phyloP scores from a whole-genome alignment of 2,329 filamentous ascomycete species.

The Colletotrichum costaricense region DNA sequence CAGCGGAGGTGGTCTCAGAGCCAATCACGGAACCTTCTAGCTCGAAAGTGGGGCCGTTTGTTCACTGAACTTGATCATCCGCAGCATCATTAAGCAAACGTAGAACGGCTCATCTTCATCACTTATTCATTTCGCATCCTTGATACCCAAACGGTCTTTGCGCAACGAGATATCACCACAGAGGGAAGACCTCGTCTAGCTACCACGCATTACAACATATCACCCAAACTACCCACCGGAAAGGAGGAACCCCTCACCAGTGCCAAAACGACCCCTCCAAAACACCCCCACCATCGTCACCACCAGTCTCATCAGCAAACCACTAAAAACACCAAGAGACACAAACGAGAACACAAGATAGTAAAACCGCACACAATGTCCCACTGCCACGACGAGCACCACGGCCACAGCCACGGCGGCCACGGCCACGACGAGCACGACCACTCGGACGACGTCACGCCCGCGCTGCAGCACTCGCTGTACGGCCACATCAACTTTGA shows the following conservation, averaged over 20 bases:
- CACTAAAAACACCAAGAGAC: no score
- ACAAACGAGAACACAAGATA: background rate
- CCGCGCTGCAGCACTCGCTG: constrained; percentile 88
- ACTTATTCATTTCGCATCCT: background rate
- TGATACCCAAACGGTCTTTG: background rate
- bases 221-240: background rate
- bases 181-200: no score
- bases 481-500: constrained; percentile 95
- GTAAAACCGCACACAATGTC: constrained; percentile 45
- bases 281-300: background rate
- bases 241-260: background rate
- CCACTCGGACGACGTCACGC: constrained; percentile 91
- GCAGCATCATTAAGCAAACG: background rate
- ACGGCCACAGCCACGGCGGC: constrained; percentile 61
- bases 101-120: background rate
- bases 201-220: background rate
- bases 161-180: no score
- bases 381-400: constrained; percentile 65
- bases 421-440: constrained; percentile 77
- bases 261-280: background rate
- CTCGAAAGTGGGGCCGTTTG: constrained; percentile 1
- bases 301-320: background rate
- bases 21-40: constrained; percentile 28
- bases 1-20: background rate
- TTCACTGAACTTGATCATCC: background rate